Base-by-base conservation (phyloP, 495 filamentous ascomycete genomes). In the Xylaria bambusicola region DNA sequence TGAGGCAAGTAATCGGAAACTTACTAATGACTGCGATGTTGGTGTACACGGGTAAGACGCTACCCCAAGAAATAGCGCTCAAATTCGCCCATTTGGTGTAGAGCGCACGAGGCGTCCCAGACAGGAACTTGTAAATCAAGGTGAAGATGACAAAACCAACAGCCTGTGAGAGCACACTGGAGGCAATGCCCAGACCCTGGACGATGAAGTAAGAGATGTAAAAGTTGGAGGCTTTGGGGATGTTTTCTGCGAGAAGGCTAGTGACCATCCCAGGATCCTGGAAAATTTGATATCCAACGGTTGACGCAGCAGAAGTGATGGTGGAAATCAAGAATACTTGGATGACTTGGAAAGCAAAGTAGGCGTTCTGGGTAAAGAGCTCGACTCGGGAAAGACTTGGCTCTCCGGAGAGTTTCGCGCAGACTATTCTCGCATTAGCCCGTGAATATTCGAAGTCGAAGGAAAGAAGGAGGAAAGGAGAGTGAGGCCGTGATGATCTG, bases 171-270 rank as follows among this genome's bases (percentile, higher is more conserved):
- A 98, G 73, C 2, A 87, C 82, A 55, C 86, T 82, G 0, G 91
- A 79, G 47, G 88, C 88, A 64, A 96, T 84, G n/a, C 87, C 88
- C 58, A 98, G 75, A 48, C 94, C 94, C 73, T 97, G 93, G 26
- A 98, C 80, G 65, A 97, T 87, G 68, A 98, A 93, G 77, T 96
- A 98, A 0, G 89, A 88, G 51, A 98, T 88, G 75, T 96, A 98
- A 73, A 98, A 92, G 75, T 95, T 97, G 63, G 92, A 92, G 2
- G 90, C 84, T 52, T 79, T 85, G 8, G 94, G 94, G 10, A 98
- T 75, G 57, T 89, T 88, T 15, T 77, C 64, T 13, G 94, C 87
- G 10, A 98, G 82, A 52, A 97, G 74, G 6, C 56, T 75, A 0
- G 90, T 77, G 24, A 82, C 86, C 7, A 66, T 71, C 3, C 68